Conservation (phyloP, 2,329 filamentous ascomycete species). For the Diaporthe velutina region DNA sequence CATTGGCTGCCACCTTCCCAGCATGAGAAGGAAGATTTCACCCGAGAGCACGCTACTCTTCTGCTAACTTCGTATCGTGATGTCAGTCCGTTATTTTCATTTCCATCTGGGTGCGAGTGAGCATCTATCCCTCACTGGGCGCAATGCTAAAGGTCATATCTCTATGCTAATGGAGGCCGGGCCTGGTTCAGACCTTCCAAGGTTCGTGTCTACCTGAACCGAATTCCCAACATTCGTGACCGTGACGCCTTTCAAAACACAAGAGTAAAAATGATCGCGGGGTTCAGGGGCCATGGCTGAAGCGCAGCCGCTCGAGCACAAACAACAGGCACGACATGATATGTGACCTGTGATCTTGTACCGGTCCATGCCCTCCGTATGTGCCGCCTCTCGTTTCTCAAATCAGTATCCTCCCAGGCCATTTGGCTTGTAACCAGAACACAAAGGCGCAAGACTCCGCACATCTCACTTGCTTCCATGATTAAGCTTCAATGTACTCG, state of each 20-base stretch:
- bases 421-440: background rate
- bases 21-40: slow-evolving; percentile 20
- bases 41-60: background rate
- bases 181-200: background rate
- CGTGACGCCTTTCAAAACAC: slow-evolving; percentile 29
- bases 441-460: background rate
- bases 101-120: slow-evolving; percentile 13
- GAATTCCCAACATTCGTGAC: slow-evolving; percentile 14
- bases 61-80: slow-evolving; percentile 15
- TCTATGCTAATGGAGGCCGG: slow-evolving; percentile 28
- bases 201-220: slow-evolving; percentile 38
- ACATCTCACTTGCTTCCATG: background rate
- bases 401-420: background rate
- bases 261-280: background rate
- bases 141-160: slow-evolving; percentile 19
- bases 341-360: slow-evolving; percentile 3
- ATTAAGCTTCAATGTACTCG: slow-evolving; percentile 65
- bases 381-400: background rate
- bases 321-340: background rate
- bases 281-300: background rate
- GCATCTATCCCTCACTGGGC: slow-evolving; percentile 11
- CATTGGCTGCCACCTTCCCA: slow-evolving; percentile 17
- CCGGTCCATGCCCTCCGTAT: background rate
- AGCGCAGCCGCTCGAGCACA: background rate
- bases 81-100: slow-evolving; percentile 13